A percentile compares a stretch with the other conserved stretches of the same genome.
phyloP scores from a whole-genome alignment of 2,329 filamentous ascomycete genomes.

The Harringtonia lauricola region DNA sequence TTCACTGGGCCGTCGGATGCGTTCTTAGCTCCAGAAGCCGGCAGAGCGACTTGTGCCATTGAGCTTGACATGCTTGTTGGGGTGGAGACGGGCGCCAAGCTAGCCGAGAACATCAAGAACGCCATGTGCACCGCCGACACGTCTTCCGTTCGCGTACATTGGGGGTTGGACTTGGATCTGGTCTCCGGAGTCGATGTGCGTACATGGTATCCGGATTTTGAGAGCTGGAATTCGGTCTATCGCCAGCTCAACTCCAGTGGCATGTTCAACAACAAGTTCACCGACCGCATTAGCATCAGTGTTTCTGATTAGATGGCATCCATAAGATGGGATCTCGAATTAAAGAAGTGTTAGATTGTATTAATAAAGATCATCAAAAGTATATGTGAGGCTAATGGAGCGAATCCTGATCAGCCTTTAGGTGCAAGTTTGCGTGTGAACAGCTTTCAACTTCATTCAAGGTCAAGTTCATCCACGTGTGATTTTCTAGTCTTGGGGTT shows the following conservation, averaged over 20 bases:
- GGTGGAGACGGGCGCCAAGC: slow-evolving; percentile 9
- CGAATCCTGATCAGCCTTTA: too few relatives aligned
- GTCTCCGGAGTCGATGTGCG: slow-evolving; percentile 12
- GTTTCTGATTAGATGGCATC: background rate
- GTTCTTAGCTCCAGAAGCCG: slow-evolving; percentile 14
- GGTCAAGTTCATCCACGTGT: too few relatives aligned
- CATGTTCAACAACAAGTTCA: slow-evolving; percentile 18
- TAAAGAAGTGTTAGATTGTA: too few relatives aligned
- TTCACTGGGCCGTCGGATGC: slow-evolving; percentile 13
- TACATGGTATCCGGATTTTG: slow-evolving; percentile 14
- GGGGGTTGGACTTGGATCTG: slow-evolving; percentile 16
- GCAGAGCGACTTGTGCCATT: slow-evolving; percentile 15
- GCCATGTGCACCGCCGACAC: slow-evolving; percentile 8
- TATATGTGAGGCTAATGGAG: too few relatives aligned
- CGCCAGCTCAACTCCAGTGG: slow-evolving; percentile 13
- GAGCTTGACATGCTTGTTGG: slow-evolving; percentile 16
- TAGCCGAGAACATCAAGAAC: slow-evolving; percentile 13
- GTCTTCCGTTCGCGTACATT: slow-evolving; percentile 13
- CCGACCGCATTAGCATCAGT: slow-evolving; percentile 13
- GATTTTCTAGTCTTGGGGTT: too few relatives aligned
- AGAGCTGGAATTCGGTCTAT: slow-evolving; percentile 13
- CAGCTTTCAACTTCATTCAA: too few relatives aligned
- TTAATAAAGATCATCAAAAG: too few relatives aligned
- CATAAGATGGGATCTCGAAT: background rate
- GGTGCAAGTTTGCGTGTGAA: too few relatives aligned